Base-by-base conservation (phyloP, 768 basidiomycete genomes). In the Hysterangium stoloniferum region DNA sequence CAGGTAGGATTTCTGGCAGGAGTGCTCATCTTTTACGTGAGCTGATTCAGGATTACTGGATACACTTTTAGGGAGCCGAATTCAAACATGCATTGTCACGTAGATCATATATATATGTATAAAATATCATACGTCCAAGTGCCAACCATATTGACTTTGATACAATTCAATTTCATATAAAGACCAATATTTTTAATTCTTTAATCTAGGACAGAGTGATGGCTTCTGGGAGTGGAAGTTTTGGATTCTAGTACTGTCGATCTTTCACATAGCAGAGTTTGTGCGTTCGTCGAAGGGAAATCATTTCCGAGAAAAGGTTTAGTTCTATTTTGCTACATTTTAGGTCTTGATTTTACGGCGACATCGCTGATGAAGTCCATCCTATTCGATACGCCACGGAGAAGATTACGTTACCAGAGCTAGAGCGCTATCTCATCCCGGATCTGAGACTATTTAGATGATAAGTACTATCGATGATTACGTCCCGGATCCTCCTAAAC, bases 241-340 rank as follows among this genome's bases (percentile, higher is more conserved):
- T 3, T 71, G 61, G 60, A 69, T 68, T 6, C 56, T 71, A 33
- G 60, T n/a, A n/a, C n/a, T n/a, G n/a, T 71, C 24, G 70, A 71
- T 47, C 61, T 68, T 24, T 68, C 68, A 15, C 70, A 69, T 53
- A 61, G 64, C n/a, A 57, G 66, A 0, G 67, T 71, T 6, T 71
- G 70, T 36, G 70, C 67, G 2, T 65, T 71, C 25, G 57, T 60
- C 15, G 62, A 68, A 56, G 63, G 59, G 13, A 57, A 51, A 17
- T 13, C 7, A 6, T 61, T 60, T 2, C 35, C 53, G 0, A 57
- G 54, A 44, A 66, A 67, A 46, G 58, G 58, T 25, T 59, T 63
- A 17, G 69, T 61, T 6, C 68, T 62, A 43, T 31, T 69, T 22
- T 66, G 66, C 15, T 70, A 71, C 50, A 65, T 66, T 8, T 55